phyloP scores from a whole-genome alignment of 106 monocot genomes.

The Platanthera zijinensis region DNA sequence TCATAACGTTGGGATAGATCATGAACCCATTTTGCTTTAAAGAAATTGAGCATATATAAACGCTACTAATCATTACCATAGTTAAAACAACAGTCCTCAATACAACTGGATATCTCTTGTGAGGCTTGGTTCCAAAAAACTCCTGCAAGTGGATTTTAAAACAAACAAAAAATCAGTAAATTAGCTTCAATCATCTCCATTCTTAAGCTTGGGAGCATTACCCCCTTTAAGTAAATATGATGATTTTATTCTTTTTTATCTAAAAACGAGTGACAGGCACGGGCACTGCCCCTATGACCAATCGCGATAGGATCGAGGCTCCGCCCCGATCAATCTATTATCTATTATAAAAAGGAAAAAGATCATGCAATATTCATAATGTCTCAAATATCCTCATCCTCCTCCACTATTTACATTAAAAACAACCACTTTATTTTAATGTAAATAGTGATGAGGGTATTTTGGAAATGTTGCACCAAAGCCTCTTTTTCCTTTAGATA shows the following conservation, averaged over 20 bases:
- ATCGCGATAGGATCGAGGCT: too few relatives aligned
- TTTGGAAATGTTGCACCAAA: too few relatives aligned
- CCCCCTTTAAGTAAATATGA: neutral
- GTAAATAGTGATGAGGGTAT: too few relatives aligned
- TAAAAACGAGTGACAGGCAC: neutral
- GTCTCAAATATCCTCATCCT: too few relatives aligned
- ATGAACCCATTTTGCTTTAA: slow-evolving; percentile 25
- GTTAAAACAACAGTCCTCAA: slow-evolving; percentile 37
- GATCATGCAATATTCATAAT: too few relatives aligned
- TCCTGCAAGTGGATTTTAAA: slow-evolving; percentile 25
- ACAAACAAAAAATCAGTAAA: neutral
- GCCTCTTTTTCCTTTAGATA: too few relatives aligned
- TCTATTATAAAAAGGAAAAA: too few relatives aligned
- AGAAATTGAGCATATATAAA: slow-evolving; percentile 47
- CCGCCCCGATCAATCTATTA: too few relatives aligned
- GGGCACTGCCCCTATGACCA: too few relatives aligned
- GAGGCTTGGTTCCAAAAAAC: slow-evolving; percentile 24
- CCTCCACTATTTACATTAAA: too few relatives aligned
- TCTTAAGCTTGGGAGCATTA: neutral
- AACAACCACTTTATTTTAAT: too few relatives aligned
- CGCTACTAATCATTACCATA: slow-evolving; percentile 31
- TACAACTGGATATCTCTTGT: slow-evolving; percentile 31
- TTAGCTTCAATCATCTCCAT: neutral
- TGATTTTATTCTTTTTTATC: neutral
- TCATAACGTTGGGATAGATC: slow-evolving; percentile 7